Evolutionary conservation across 805 yeast genomes (phyloP).

Genomic region (Millerozyma miso): DNA sequence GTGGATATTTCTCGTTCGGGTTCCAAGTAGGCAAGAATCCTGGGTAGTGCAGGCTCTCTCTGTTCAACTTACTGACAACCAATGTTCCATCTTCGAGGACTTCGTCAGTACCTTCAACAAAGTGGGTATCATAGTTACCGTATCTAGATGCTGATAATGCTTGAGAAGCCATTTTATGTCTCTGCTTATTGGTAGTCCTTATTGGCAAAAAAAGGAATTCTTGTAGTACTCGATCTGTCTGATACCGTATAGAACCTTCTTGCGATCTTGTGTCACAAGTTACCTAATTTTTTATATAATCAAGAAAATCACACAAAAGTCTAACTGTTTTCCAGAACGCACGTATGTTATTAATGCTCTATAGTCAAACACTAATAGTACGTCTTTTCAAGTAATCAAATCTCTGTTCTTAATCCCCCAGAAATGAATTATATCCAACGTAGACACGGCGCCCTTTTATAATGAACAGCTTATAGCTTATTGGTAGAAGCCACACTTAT

Average conservation of each 20-base stretch:
- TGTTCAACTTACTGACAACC: constrained; percentile 39
- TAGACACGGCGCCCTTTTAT: not conserved
- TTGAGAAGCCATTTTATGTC: not conserved
- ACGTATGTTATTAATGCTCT: no score
- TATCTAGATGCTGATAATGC: constrained; percentile 5
- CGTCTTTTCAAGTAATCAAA: no score
- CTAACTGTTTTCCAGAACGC: no score
- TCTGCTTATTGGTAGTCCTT: not conserved
- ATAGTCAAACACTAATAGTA: no score
- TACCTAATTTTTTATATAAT: no score
- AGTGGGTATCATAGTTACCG: constrained; percentile 45
- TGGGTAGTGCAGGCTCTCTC: constrained; percentile 37
- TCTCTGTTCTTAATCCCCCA: no score
- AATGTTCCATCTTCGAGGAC: constrained; percentile 45
- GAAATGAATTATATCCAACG: no score
- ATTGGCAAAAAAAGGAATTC: no score
- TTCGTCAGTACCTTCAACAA: constrained; percentile 48
- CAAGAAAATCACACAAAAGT: no score
- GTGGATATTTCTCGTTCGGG: constrained; percentile 49
- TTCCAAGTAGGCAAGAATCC: constrained; percentile 69
- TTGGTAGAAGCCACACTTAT: not conserved
- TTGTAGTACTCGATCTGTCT: no score
- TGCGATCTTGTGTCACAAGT: no score
- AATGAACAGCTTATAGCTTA: not conserved
- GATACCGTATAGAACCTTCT: no score